These are phyloP conservation scores for Paecilomyces fulvus DNA, from an alignment of 2,329 filamentous ascomycete species.

Conservation along the genomic window DNA sequence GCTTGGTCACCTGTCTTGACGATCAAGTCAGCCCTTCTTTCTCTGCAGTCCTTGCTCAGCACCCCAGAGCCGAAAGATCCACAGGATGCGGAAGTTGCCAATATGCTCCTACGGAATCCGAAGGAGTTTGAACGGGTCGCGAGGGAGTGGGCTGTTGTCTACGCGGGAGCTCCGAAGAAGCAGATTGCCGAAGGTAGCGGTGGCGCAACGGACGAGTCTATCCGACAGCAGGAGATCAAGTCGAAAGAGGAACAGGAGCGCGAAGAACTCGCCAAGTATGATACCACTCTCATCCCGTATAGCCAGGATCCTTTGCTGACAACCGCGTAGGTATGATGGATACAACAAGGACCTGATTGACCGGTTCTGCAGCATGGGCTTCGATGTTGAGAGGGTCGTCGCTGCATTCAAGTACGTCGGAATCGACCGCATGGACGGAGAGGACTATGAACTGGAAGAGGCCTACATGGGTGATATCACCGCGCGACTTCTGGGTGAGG, in stretches of 20 bases:
- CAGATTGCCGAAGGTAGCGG: constrained; percentile 47
- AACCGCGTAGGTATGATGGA: constrained; percentile 60
- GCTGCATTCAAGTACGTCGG: constrained; percentile 73
- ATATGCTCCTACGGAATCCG: constrained; percentile 74
- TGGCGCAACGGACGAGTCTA: constrained; percentile 44
- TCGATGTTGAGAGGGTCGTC: constrained; percentile 78
- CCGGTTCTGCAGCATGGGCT: constrained; percentile 83
- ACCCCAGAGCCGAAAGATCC: constrained; percentile 93
- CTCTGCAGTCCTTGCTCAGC: constrained; percentile 84
- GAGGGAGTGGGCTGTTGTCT: constrained; percentile 79
- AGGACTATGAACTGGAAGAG: constrained; percentile 80
- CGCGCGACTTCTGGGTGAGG: constrained; percentile 72
- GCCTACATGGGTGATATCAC: constrained; percentile 87
- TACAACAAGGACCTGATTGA: constrained; percentile 80
- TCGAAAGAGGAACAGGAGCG: constrained; percentile 50
- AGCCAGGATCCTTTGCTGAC: constrained; percentile 19
- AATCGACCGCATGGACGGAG: constrained; percentile 67
- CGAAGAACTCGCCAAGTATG: constrained; percentile 48
- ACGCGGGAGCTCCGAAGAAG: constrained; percentile 65
- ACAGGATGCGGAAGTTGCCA: constrained; percentile 90
- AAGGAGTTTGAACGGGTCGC: constrained; percentile 73
- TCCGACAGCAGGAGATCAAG: constrained; percentile 46
- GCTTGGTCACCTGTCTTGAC: constrained; percentile 96
- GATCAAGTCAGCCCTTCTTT: constrained; percentile 90
- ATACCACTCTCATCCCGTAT: constrained; percentile 3